phyloP scores from a whole-genome alignment of 2,329 filamentous ascomycete genomes.

The Aspergillus sp. region DNA sequence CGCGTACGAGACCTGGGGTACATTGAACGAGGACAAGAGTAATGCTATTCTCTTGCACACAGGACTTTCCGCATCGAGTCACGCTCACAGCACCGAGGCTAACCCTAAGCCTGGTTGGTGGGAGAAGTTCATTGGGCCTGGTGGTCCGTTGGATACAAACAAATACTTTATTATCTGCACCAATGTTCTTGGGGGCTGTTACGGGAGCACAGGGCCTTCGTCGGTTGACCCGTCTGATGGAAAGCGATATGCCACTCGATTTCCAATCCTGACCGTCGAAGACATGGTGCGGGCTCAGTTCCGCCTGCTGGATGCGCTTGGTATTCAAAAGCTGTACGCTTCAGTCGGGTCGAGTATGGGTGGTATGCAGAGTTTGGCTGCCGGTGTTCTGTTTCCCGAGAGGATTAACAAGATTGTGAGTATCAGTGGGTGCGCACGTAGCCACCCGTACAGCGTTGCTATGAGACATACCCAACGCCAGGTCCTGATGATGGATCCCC shows the following conservation, averaged over 20 bases:
- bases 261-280: conserved; percentile 90
- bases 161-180: conserved; percentile 94
- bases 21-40: conserved; percentile 51
- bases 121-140: conserved; percentile 96
- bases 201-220: conserved; percentile 85
- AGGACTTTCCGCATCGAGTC: conserved; percentile 91
- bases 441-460: conserved; percentile 95
- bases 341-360: conserved; percentile 97
- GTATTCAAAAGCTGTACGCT: conserved; percentile 73
- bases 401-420: conserved; percentile 76
- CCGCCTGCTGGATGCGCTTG: conserved; percentile 70
- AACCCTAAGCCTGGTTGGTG: conserved; percentile 95
- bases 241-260: conserved; percentile 82
- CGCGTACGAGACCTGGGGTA: conserved; percentile 89
- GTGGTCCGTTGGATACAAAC: conserved; percentile 75
- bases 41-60: conserved; percentile 93
- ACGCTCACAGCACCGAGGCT: conserved; percentile 81
- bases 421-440: conserved; percentile 88
- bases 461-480: conserved; percentile 98
- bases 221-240: conserved; percentile 84
- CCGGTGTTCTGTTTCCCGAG: conserved; percentile 74
- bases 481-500: conserved; percentile 97
- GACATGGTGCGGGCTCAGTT: conserved; percentile 98
- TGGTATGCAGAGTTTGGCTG: conserved; percentile 92
- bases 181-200: conserved; percentile 93